These are phyloP conservation scores for Mycena sp. DNA, from an alignment of 1,284 basidiomycete species.

Conservation along the genomic window DNA sequence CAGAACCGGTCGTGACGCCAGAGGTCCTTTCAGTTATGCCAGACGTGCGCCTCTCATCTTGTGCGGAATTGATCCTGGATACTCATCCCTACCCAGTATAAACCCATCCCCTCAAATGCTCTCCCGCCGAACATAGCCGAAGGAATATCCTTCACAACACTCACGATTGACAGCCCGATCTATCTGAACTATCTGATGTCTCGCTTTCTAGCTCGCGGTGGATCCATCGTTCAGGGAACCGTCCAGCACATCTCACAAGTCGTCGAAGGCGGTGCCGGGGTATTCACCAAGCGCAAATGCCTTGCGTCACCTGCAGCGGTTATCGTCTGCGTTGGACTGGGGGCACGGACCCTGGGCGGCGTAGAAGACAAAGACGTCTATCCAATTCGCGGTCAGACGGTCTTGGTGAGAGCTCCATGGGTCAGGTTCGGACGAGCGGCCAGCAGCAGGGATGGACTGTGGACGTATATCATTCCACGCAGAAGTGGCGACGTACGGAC, in stretches of 20 bases:
- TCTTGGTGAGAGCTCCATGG: conserved; percentile 81
- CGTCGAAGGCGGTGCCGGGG: conserved; percentile 62
- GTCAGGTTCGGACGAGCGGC: conserved; percentile 69
- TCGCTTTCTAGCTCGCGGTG: conserved; percentile 69
- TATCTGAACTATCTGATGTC: conserved; percentile 76
- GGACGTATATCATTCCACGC: conserved; percentile 79
- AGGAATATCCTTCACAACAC: conserved; percentile 68
- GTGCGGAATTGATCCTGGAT: neutral
- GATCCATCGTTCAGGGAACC: conserved; percentile 61
- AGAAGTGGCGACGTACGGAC: conserved; percentile 68
- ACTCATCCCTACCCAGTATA: neutral
- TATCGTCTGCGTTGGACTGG: conserved; percentile 72
- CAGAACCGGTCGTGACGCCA: conserved; percentile 49
- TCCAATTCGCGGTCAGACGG: conserved; percentile 89
- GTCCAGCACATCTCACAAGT: conserved; percentile 75
- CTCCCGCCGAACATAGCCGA: conserved; percentile 53
- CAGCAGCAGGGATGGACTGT: conserved; percentile 55
- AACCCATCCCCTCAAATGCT: conserved; percentile 49
- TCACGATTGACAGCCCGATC: conserved; percentile 73
- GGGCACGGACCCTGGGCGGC: conserved; percentile 79
- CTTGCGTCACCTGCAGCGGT: conserved; percentile 56
- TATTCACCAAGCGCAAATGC: conserved; percentile 44
- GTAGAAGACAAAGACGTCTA: conserved; percentile 78
- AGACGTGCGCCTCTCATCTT: conserved; percentile 53
- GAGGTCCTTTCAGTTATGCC: conserved; percentile 68